Evolutionary conservation across 2,329 filamentous ascomycete species (phyloP).

Genomic region (Boeremia lycopersici): DNA sequence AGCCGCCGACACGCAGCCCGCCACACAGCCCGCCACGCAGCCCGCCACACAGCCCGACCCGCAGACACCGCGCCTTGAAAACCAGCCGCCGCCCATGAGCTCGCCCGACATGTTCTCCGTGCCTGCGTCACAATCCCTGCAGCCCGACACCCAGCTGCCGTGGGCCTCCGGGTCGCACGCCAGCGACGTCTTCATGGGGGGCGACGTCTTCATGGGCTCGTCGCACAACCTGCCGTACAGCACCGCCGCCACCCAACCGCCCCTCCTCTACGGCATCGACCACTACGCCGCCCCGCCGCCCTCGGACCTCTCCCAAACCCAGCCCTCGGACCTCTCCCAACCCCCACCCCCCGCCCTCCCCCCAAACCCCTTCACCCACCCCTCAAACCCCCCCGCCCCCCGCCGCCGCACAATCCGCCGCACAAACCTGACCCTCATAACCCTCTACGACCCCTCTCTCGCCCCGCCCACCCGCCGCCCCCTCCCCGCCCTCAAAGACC

Average conservation of each 20-base stretch:
- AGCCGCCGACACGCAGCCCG: too few relatives aligned
- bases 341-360: slow-evolving; percentile 29
- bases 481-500: slow-evolving; percentile 53
- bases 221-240: slow-evolving; percentile 32
- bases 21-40: too few relatives aligned
- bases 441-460: slow-evolving; percentile 55
- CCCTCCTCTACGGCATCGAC: slow-evolving; percentile 48
- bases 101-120: slow-evolving; percentile 20
- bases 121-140: slow-evolving; percentile 23
- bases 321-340: too few relatives aligned
- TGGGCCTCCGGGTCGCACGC: slow-evolving; percentile 35
- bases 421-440: slow-evolving; percentile 63
- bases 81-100: slow-evolving; percentile 19
- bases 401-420: slow-evolving; percentile 52
- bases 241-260: slow-evolving; percentile 21
- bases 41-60: slow-evolving; percentile 8
- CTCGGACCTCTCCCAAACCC: too few relatives aligned
- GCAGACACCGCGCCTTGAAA: slow-evolving; percentile 6
- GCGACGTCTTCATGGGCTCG: slow-evolving; percentile 17
- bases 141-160: slow-evolving; percentile 22
- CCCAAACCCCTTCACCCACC: slow-evolving; percentile 35
- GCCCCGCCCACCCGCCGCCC: slow-evolving; percentile 53
- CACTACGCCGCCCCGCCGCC: slow-evolving; percentile 38
- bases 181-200: slow-evolving; percentile 32
- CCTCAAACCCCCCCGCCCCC: slow-evolving; percentile 25